Conservation (phyloP, 2,329 filamentous ascomycete genomes). For the Atkinsonella texensis region DNA sequence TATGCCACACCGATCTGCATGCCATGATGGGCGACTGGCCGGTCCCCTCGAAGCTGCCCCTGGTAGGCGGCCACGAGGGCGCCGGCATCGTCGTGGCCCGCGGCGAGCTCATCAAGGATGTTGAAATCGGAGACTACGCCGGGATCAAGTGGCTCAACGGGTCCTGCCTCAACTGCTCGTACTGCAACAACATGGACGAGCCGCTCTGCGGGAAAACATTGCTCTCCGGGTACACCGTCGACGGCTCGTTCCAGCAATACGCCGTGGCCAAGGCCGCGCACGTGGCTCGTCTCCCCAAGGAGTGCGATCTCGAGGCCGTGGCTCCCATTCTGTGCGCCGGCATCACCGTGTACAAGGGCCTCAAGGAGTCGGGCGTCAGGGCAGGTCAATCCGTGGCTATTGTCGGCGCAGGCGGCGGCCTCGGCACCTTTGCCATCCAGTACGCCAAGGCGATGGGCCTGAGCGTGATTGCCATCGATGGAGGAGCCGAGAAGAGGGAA, state of each 20-base stretch:
- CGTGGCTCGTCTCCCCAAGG: slow-evolving; percentile 70
- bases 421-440: slow-evolving; percentile 69
- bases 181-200: slow-evolving; percentile 72
- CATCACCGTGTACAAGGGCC: slow-evolving; percentile 82
- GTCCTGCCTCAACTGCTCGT: slow-evolving; percentile 70
- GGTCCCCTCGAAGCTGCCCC: slow-evolving; percentile 65
- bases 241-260: slow-evolving; percentile 91
- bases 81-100: slow-evolving; percentile 73
- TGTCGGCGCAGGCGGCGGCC: slow-evolving; percentile 74
- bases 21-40: slow-evolving; percentile 89
- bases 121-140: slow-evolving; percentile 72
- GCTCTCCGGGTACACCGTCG: slow-evolving; percentile 84
- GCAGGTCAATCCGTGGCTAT: slow-evolving; percentile 73
- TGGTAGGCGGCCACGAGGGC: slow-evolving; percentile 72
- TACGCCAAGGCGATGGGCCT: slow-evolving; percentile 89
- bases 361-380: slow-evolving; percentile 67
- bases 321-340: slow-evolving; percentile 75
- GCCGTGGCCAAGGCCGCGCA: slow-evolving; percentile 76
- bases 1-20: slow-evolving; percentile 76
- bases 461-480: slow-evolving; percentile 68
- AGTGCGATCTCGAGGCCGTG: slow-evolving; percentile 62
- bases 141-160: slow-evolving; percentile 94
- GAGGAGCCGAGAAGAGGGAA: slow-evolving; percentile 66
- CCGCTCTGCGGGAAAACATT: slow-evolving; percentile 64
- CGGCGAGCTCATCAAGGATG: slow-evolving; percentile 64